phyloP scores from a whole-genome alignment of 2,329 filamentous ascomycete species.

The Colletotrichum coccodes region DNA sequence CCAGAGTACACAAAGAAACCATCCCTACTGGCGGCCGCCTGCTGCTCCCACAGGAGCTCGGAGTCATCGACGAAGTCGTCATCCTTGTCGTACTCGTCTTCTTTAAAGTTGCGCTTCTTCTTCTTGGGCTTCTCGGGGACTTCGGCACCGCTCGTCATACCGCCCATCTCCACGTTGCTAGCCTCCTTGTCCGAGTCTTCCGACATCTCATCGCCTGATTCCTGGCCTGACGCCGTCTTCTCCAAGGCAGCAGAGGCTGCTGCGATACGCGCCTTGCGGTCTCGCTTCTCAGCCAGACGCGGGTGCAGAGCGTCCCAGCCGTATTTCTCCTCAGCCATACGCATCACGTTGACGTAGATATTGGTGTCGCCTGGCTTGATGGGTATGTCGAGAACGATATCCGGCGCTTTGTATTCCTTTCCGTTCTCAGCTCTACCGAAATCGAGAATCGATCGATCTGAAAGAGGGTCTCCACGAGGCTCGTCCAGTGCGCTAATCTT shows the following conservation, averaged over 20 bases:
- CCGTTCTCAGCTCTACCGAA: constrained; percentile 69
- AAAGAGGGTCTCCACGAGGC: constrained; percentile 35
- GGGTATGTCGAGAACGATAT: constrained; percentile 85
- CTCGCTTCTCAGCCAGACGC: constrained; percentile 86
- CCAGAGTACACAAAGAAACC: constrained; percentile 99
- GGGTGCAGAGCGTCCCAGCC: constrained; percentile 95
- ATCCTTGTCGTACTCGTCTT: constrained; percentile 86
- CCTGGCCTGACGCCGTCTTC: constrained; percentile 74
- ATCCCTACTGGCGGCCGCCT: constrained; percentile 92
- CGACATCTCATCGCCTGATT: constrained; percentile 85
- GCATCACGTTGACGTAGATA: constrained; percentile 94
- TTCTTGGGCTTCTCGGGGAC: constrained; percentile 71
- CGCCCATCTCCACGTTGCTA: constrained; percentile 91
- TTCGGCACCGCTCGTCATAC: constrained; percentile 68
- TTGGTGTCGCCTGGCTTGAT: constrained; percentile 81
- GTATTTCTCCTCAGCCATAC: constrained; percentile 91
- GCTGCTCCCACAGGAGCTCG: constrained; percentile 93
- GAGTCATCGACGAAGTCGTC: constrained; percentile 93
- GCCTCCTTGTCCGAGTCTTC: constrained; percentile 82
- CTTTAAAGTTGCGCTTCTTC: constrained; percentile 83
- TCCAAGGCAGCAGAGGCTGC: constrained; percentile 89
- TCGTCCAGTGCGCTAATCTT: constrained; percentile 62
- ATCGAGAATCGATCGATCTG: constrained; percentile 66
- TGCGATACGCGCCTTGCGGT: constrained; percentile 87
- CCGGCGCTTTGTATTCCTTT: constrained; percentile 72